Evolutionary conservation across 169 alveolate species (phyloP).

Genomic region (Eimeria brunetti): DNA sequence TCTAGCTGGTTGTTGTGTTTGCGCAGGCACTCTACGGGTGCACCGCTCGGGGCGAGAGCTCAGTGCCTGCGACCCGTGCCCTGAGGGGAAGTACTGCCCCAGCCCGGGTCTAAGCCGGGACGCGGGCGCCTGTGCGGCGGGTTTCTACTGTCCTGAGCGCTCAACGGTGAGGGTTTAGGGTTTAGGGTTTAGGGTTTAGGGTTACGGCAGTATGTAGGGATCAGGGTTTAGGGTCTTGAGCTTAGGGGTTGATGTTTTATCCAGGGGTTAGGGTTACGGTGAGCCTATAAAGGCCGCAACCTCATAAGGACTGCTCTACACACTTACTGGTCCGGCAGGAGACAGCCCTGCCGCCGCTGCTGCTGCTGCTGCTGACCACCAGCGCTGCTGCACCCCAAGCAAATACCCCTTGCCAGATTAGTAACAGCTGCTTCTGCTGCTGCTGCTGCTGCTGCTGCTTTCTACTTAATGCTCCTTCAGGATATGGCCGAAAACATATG

Average conservation of each 20-base stretch:
- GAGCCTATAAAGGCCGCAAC: neutral
- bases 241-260: too few species aligned
- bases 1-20: neutral
- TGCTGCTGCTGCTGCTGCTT: neutral
- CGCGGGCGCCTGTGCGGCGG: neutral
- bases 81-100: slow-evolving; percentile 21
- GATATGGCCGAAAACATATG: slow-evolving; percentile 7
- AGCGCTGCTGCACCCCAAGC: neutral
- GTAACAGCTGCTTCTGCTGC: too few species aligned
- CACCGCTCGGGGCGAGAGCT: slow-evolving; percentile 26
- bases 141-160: slow-evolving; percentile 42
- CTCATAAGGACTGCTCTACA: too few species aligned
- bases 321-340: too few species aligned
- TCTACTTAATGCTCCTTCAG: neutral
- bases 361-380: neutral
- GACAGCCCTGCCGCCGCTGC: neutral
- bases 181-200: neutral
- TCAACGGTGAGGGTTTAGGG: too few species aligned
- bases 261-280: neutral
- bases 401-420: too few species aligned
- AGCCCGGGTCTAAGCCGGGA: neutral
- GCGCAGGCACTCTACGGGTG: slow-evolving; percentile 34
- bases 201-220: too few species aligned
- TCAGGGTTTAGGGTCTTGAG: too few species aligned
- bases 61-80: slow-evolving; percentile 22